Base-by-base conservation (phyloP, 306 rosid species). In the Prunus armeniaca region DNA sequence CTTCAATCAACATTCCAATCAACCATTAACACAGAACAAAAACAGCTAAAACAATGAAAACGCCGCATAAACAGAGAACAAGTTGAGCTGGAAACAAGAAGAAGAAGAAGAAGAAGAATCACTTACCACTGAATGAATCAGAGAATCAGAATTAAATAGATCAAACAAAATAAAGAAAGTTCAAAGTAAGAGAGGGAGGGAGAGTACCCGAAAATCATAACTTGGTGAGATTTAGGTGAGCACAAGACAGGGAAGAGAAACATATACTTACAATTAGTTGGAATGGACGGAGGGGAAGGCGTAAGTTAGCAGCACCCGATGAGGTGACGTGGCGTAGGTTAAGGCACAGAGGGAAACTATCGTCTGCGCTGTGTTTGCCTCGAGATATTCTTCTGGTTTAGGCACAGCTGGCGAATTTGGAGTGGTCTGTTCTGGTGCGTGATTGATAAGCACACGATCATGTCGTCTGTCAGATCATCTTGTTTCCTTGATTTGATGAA, bases 231-330 rank as follows among this genome's bases (percentile, higher is more conserved):
- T 3, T 25, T 3, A 57, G 56, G 69, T 12, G 11, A 46, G 8
- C 28, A 27, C 32, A 54, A 34, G 32, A 1, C 22, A 64, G 45
- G 41, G 46, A 7, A 30, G 27, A 22, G n/a, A 4, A 22, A 2
- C 11, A 3, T 3, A 1, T 17, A 38, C 19, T 74, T 12, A 2
- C 18, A 41, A 18, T 62, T 56, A 22, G 70, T 51, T 13, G 61
- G 43, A 38, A 38, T 6, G 43, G 43, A 38, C 7, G 9, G 65
- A 45, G 54, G 15, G 54, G 63, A 6, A 65, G 71, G 82, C 81
- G 80, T 74, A 67, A 22, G 50, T 67, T 79, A 43, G 52, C 70
- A 71, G 83, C 77, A 58, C 24, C 27, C 4, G 65, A 55, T 24
- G 20, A 17, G 12, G 4, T 55, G 63, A 71, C 75, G 78, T 55